These are phyloP conservation scores for Cyberlindnera nakhonratchasimensis DNA, from an alignment of 805 yeast genomes.

Conservation along the genomic window DNA sequence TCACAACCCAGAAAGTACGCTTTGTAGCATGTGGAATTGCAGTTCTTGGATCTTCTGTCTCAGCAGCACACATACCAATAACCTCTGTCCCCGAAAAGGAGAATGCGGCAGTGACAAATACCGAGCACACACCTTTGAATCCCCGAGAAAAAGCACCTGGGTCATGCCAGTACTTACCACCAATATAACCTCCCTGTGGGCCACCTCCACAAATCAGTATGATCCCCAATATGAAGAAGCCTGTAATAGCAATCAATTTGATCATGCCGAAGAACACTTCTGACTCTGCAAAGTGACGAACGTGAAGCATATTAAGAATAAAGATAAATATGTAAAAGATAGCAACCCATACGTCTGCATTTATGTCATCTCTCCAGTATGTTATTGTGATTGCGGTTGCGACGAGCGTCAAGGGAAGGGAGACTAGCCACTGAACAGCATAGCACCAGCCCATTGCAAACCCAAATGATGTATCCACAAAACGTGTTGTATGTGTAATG, in stretches of 20 bases:
- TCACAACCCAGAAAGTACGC: slow-evolving; percentile 78
- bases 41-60: slow-evolving; percentile 61
- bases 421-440: slow-evolving; percentile 51
- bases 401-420: slow-evolving; percentile 54
- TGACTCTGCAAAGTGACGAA: slow-evolving; percentile 53
- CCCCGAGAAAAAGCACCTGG: slow-evolving; percentile 53
- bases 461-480: slow-evolving; percentile 52
- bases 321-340: slow-evolving; percentile 47
- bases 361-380: slow-evolving; percentile 46
- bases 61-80: slow-evolving; percentile 74
- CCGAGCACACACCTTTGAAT: slow-evolving; percentile 66
- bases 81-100: slow-evolving; percentile 72
- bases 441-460: slow-evolving; percentile 52
- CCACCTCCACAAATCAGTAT: slow-evolving; percentile 53
- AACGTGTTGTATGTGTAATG: slow-evolving; percentile 46
- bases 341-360: slow-evolving; percentile 58
- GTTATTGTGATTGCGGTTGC: slow-evolving; percentile 56
- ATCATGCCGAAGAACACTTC: slow-evolving; percentile 46
- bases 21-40: slow-evolving; percentile 71
- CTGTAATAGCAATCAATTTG: slow-evolving; percentile 47
- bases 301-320: slow-evolving; percentile 47
- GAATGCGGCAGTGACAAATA: slow-evolving; percentile 72
- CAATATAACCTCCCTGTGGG: slow-evolving; percentile 45
- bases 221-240: slow-evolving; percentile 47
- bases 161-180: slow-evolving; percentile 47